A percentile compares a stretch with the other conserved stretches of the same genome.
Evolutionary conservation across 192 early-diverging fungal species (phyloP).

Genomic region (Rhizoclosmatium sp.): DNA sequence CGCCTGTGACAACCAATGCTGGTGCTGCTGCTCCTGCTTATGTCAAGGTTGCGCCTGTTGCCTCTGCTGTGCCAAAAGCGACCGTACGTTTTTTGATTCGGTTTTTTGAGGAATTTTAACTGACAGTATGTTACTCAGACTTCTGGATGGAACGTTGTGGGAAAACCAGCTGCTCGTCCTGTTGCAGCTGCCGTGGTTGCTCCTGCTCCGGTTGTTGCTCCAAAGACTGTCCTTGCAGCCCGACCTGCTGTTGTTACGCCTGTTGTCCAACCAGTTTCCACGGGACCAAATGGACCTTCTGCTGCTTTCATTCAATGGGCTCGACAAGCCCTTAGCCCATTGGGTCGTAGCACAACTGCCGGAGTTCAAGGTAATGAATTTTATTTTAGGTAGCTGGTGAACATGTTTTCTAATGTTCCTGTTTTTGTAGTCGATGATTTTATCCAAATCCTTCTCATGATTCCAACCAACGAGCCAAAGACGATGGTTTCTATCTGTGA

Average conservation of each 20-base stretch:
- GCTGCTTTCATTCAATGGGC: constrained; percentile 53
- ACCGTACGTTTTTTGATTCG: background rate
- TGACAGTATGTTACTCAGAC: background rate
- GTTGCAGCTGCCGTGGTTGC: constrained; percentile 22
- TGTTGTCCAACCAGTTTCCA: constrained; percentile 8
- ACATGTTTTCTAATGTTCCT: background rate
- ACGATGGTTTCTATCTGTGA: constrained; percentile 59
- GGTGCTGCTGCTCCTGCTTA: background rate
- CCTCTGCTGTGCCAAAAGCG: background rate
- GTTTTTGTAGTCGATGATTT: constrained; percentile 58
- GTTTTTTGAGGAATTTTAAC: background rate
- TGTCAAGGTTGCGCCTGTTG: background rate
- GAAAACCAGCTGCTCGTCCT: constrained; percentile 43
- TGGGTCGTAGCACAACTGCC: constrained; percentile 47
- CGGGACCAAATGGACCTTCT: constrained; percentile 19
- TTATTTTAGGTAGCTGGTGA: constrained; percentile 10
- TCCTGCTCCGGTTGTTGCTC: constrained; percentile 23
- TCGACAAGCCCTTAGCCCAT: constrained; percentile 46
- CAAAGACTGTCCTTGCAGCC: background rate
- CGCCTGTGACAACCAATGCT: background rate
- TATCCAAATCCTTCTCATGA: constrained; percentile 57
- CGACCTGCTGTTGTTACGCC: constrained; percentile 21
- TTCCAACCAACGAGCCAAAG: constrained; percentile 48
- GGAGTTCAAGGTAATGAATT: constrained; percentile 49
- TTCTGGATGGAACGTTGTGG: constrained; percentile 59